Evolutionary conservation across 179 eudicot species (phyloP).

Genomic region (Camellia oleifera): DNA sequence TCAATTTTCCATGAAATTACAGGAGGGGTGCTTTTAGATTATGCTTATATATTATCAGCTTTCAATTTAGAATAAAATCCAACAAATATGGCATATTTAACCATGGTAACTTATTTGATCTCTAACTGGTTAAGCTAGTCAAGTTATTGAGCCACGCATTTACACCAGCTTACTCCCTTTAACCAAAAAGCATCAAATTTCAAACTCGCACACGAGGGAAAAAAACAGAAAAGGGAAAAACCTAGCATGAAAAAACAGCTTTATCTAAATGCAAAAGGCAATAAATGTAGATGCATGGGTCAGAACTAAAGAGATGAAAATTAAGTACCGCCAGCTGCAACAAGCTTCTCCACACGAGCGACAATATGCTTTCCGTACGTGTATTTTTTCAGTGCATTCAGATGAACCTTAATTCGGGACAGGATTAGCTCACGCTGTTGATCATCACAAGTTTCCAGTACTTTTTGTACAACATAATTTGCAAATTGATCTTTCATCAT

Average conservation of each 20-base stretch:
- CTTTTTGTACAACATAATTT: slow-evolving; percentile 80
- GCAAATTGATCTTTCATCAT: slow-evolving; percentile 92
- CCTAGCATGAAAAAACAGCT: not conserved
- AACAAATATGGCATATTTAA: too few relatives aligned
- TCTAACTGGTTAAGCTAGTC: not conserved
- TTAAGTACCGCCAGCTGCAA: slow-evolving; percentile 68
- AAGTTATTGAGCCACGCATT: too few relatives aligned
- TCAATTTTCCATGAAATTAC: too few relatives aligned
- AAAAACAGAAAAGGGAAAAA: not conserved
- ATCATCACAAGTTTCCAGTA: slow-evolving; percentile 76
- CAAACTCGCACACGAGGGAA: not conserved
- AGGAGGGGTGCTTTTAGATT: too few relatives aligned
- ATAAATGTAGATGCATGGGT: not conserved
- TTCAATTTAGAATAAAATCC: too few relatives aligned
- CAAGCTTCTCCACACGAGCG: slow-evolving; percentile 80
- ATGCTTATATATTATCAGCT: too few relatives aligned
- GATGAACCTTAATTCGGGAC: slow-evolving; percentile 62
- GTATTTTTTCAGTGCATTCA: slow-evolving; percentile 73
- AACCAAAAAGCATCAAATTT: not conserved
- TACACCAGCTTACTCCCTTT: not conserved
- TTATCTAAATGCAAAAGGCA: slow-evolving; percentile 24
- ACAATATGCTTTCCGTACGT: slow-evolving; percentile 83
- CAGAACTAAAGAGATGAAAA: not conserved
- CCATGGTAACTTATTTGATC: not conserved
- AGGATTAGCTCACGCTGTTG: slow-evolving; percentile 63